A percentile compares a stretch with the other conserved stretches of the same genome.
These are phyloP conservation scores for Ogataea paradorogensis DNA, from an alignment of 805 yeast species.

Conservation along the genomic window DNA sequence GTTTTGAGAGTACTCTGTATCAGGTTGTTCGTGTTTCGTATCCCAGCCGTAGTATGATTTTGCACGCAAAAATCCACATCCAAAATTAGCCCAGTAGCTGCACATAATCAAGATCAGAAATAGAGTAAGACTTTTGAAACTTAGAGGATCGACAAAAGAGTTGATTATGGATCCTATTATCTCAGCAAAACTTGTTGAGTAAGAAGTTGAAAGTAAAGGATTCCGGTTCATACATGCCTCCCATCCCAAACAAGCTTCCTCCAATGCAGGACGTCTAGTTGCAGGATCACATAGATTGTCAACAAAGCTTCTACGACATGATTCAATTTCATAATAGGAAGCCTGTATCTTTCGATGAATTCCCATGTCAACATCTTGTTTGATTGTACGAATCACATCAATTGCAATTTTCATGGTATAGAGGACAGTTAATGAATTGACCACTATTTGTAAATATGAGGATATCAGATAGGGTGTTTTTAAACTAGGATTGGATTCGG, in stretches of 20 bases:
- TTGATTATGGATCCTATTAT: conserved; percentile 60
- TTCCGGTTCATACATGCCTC: conserved; percentile 63
- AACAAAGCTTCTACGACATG: conserved; percentile 49
- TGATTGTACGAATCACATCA: conserved; percentile 45
- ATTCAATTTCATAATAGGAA: conserved; percentile 48
- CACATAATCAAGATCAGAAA: conserved; percentile 34
- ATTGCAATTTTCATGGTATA: conserved; percentile 44
- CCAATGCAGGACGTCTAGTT: conserved; percentile 56
- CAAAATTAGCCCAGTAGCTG: conserved; percentile 59
- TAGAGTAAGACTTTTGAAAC: conserved; percentile 53
- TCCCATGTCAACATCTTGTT: conserved; percentile 50
- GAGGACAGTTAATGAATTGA: conserved; percentile 47
- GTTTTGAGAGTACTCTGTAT: not conserved
- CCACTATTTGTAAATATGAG: conserved; percentile 56
- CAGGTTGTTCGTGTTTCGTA: not conserved
- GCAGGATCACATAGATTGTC: conserved; percentile 59
- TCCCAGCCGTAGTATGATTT: conserved; percentile 43
- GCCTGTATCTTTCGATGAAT: conserved; percentile 47
- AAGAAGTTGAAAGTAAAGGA: conserved; percentile 44
- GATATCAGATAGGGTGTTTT: conserved; percentile 54
- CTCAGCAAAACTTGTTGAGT: conserved; percentile 58
- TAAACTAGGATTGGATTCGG: conserved; percentile 47
- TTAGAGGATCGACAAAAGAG: conserved; percentile 65
- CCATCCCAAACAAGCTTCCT: conserved; percentile 58
- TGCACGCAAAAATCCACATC: conserved; percentile 65